These are phyloP conservation scores for Raddia guianensis DNA, from an alignment of 176 grass and related monocot genomes.

Conservation along the genomic window DNA sequence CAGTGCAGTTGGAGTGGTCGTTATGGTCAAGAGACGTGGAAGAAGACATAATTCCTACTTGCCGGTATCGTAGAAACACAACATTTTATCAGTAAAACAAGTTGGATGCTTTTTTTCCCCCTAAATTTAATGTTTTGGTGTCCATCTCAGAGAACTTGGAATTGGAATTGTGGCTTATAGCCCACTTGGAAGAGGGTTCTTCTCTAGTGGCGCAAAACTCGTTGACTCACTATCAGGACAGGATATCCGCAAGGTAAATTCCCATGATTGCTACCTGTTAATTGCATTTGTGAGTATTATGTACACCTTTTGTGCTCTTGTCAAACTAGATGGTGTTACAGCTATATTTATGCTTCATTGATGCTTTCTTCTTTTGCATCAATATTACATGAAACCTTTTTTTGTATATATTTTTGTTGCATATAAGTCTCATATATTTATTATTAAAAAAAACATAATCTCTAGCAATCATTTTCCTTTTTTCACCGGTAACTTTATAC, in stretches of 20 bases:
- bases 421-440: not conserved
- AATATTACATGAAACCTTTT: not conserved
- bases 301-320: too few species aligned
- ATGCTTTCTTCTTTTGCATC: not conserved
- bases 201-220: conserved; percentile 56
- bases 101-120: not conserved
- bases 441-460: not conserved
- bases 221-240: conserved; percentile 45
- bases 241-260: conserved; percentile 60
- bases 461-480: not conserved
- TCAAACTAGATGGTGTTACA: too few species aligned
- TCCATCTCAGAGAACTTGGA: conserved; percentile 43
- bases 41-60: conserved; percentile 57
- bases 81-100: not conserved
- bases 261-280: not conserved
- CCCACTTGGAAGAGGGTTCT: conserved; percentile 68
- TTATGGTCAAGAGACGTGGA: conserved; percentile 70
- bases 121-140: not conserved
- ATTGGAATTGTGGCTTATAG: conserved; percentile 69
- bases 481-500: not conserved
- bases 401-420: not conserved
- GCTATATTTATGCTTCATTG: not conserved
- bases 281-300: not conserved
- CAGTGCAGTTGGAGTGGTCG: conserved; percentile 68
- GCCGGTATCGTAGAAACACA: conserved; percentile 44